Evolutionary conservation across 352 stramenopile species (phyloP), one percentile per base, ranked within the genome.

Genomic region (Phytophthora lateralis): DNA sequence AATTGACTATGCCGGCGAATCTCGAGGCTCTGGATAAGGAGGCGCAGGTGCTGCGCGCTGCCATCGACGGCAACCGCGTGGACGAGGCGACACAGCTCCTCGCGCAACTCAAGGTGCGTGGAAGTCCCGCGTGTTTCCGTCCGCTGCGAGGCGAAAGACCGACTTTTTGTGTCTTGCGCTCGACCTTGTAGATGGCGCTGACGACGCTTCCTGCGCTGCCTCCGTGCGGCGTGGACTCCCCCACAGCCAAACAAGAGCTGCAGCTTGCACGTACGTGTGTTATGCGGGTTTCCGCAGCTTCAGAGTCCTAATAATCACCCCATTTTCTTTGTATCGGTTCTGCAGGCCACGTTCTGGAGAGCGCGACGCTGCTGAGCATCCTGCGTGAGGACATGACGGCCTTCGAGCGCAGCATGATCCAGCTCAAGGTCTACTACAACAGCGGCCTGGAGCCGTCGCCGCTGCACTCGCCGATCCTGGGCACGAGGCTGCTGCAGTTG

Each of bases 351-450:
- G 87, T 97, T 27, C 82, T 96, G 21, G 91, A 97, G 48, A 95
- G 88, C 52, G 91, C 91, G 21, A 92, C 91, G 32, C 77, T 97
- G 44, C 66, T 97, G 61, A 96, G 88, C 63, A 85, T 96, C 26
- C 69, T 90, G 37, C 79, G 78, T 29, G 81, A 96, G 62, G 89
- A 97, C 70, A 91, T 92, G 55, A 77, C 73, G 30, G 81, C 76
- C 4, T 96, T 97, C 55, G 84, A 96, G 61, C 88, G 91, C 66
- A 91, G 82, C 72, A 87, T 97, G 61, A 81, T 90, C 43, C 91
- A 97, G 62, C 76, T 97, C 34, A 96, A 96, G 62, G 74, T 91
- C 15, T 97, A 95, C 64, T 95, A 96, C 74, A 76, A 71, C 61
- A 66, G 63, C 15, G 62, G 75, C 10, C 71, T 69, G 20, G 60